Evolutionary conservation across 495 filamentous ascomycete species (phyloP).

Genomic region (Xylaria venustula): DNA sequence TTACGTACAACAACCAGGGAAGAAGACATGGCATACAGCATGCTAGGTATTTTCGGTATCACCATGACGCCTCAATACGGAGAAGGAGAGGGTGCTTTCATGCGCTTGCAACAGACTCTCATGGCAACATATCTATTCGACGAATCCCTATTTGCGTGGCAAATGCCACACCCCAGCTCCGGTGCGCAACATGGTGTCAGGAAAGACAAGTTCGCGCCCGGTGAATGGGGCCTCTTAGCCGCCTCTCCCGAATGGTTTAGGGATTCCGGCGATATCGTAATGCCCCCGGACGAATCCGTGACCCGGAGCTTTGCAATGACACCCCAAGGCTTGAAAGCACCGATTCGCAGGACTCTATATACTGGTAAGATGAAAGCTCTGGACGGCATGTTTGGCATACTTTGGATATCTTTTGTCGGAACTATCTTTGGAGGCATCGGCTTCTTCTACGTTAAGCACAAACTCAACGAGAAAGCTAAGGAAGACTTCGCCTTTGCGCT

Average conservation of each 20-base stretch:
- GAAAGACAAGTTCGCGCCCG: not conserved
- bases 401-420: not conserved
- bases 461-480: not conserved
- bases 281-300: not conserved
- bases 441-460: not conserved
- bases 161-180: not conserved
- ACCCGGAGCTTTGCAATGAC: not conserved
- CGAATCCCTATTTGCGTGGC: constrained; percentile 1
- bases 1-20: constrained; percentile 15
- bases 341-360: not conserved
- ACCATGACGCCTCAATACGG: constrained; percentile 21
- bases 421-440: not conserved
- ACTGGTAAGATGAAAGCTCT: not conserved
- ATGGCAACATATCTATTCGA: not conserved
- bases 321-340: not conserved
- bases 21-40: constrained; percentile 29
- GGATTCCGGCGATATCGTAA: not conserved
- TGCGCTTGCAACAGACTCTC: not conserved
- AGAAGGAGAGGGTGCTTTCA: not conserved
- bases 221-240: not conserved
- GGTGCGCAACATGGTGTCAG: not conserved
- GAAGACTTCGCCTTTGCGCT: not conserved
- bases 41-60: constrained; percentile 32
- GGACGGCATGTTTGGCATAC: not conserved
- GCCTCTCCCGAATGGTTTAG: not conserved